Base-by-base conservation (phyloP, 176 grass and related monocot genomes). In the Paspalum notatum region DNA sequence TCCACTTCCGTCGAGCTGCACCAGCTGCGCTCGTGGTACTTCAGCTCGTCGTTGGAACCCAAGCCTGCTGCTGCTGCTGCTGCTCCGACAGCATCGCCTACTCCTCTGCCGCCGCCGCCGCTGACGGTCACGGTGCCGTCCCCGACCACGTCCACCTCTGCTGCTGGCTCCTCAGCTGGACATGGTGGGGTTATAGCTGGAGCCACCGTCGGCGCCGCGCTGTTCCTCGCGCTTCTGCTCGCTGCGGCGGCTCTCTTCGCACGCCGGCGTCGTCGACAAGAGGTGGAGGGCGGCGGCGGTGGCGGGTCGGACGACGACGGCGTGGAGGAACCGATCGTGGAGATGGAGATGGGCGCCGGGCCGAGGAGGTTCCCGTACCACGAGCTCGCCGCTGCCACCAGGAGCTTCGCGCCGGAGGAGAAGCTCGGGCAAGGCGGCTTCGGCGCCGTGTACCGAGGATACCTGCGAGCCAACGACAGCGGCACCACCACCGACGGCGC, bases 371-470 rank as follows among this genome's bases (percentile, higher is more conserved):
- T 83, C n/a, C 75, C 27, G 6, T 84, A 93, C 43, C 9, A 48
- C 20, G 56, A 84, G 47, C 66, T 93, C 40, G 71, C 43, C 40
- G 18, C 27, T 2, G 80, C 90, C 20, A 93, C 83, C 0, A 67
- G 12, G 38, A 41, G 41, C 25, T 93, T 93, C 38, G 55, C 80
- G 0, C 83, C 64, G 7, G 80, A 89, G 26, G 75, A 82, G 57
- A 92, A 92, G 86, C 90, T 92, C 22, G 90, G 90, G 14, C 83
- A 89, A 66, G 87, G 90, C 4, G 90, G 90, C 46, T 89, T 92
- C 45, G 83, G 86, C 7, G 60, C 84, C 0, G 78, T 82, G 43
- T 90, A 90, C 50, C 39, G 41, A 37, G 88, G 88, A 9, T 58
- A 52, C 5, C 48, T 86, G 24, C 45, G 24, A 10, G 61, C 60